Conservation (phyloP, 75 land plant species). For the Sequoiadendron giganteum region DNA sequence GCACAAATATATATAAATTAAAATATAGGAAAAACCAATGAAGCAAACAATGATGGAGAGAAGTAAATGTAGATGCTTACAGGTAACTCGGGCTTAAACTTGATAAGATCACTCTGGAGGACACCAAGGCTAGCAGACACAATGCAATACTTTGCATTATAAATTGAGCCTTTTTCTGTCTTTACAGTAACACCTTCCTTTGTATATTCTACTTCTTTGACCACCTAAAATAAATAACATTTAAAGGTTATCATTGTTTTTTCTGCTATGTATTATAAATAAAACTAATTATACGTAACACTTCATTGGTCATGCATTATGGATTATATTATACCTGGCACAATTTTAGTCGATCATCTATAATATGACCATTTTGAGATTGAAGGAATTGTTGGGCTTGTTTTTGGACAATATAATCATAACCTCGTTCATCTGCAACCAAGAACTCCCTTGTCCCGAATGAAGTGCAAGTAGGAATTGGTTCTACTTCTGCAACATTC, state of each 20-base stretch:
- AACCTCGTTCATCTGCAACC: slow-evolving; percentile 77
- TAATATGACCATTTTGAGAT: slow-evolving; percentile 34
- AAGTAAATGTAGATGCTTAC: slow-evolving; percentile 20
- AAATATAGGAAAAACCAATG: neutral
- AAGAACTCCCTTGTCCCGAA: slow-evolving; percentile 59
- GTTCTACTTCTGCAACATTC: slow-evolving; percentile 53
- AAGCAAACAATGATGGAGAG: neutral
- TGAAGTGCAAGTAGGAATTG: slow-evolving; percentile 61
- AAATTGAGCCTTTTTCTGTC: slow-evolving; percentile 73
- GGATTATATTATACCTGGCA: slow-evolving; percentile 49
- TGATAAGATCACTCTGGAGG: slow-evolving; percentile 72
- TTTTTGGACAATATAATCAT: slow-evolving; percentile 47
- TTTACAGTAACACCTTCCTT: slow-evolving; percentile 41
- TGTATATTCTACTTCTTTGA: slow-evolving; percentile 44
- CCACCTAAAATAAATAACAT: slow-evolving; percentile 45
- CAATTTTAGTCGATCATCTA: slow-evolving; percentile 57
- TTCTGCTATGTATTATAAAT: slow-evolving; percentile 16
- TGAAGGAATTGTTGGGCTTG: slow-evolving; percentile 55
- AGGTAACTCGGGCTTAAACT: slow-evolving; percentile 66
- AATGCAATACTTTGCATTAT: slow-evolving; percentile 61
- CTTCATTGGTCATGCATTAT: neutral
- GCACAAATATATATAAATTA: neutral
- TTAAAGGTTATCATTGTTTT: neutral
- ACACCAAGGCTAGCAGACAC: slow-evolving; percentile 82
- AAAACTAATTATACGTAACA: slow-evolving; percentile 27